Percentiles rank a stretch among this genome's conserved stretches.
Evolutionary conservation across 2,329 filamentous ascomycete species (phyloP).

Genomic region (Sporothrix protearum): DNA sequence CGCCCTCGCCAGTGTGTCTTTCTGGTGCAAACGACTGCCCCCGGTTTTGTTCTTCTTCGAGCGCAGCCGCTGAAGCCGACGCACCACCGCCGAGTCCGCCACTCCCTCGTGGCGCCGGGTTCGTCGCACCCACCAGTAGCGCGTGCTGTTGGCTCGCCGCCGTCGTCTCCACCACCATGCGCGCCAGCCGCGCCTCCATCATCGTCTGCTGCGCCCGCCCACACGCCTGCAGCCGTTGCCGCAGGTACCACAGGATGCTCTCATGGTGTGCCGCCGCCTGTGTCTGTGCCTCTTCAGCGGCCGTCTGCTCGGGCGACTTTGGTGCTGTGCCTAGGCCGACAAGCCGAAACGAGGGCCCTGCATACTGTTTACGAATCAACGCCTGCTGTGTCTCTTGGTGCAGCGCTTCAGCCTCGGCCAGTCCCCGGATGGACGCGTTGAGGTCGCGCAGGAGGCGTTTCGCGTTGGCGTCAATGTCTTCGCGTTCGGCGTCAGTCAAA

Average conservation of each 20-base stretch:
- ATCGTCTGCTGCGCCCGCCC: constrained; percentile 78
- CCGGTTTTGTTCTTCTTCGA: constrained; percentile 1
- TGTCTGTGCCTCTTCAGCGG: constrained; percentile 67
- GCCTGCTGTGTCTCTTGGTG: constrained; percentile 71
- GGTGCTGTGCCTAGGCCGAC: constrained; percentile 39
- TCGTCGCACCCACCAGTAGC: not conserved
- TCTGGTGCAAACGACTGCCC: not conserved
- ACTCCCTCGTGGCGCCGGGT: not conserved
- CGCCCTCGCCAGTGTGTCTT: constrained; percentile 7
- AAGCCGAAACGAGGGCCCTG: constrained; percentile 35
- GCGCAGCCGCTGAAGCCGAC: not conserved
- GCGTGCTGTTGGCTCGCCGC: constrained; percentile 7
- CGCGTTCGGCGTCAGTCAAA: constrained; percentile 76
- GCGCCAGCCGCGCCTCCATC: constrained; percentile 83
- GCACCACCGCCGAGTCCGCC: not conserved
- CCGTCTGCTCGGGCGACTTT: constrained; percentile 61
- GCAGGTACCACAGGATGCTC: constrained; percentile 77
- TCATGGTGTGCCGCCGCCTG: constrained; percentile 70
- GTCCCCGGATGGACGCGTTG: constrained; percentile 71
- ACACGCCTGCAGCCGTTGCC: constrained; percentile 70
- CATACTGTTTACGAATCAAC: constrained; percentile 63
- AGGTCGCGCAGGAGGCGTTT: constrained; percentile 82
- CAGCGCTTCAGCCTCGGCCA: constrained; percentile 78
- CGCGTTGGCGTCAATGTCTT: constrained; percentile 81
- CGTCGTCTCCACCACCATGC: constrained; percentile 75